Evolutionary conservation across 352 stramenopile genomes (phyloP).

Genomic region (Pythium coloratum): DNA sequence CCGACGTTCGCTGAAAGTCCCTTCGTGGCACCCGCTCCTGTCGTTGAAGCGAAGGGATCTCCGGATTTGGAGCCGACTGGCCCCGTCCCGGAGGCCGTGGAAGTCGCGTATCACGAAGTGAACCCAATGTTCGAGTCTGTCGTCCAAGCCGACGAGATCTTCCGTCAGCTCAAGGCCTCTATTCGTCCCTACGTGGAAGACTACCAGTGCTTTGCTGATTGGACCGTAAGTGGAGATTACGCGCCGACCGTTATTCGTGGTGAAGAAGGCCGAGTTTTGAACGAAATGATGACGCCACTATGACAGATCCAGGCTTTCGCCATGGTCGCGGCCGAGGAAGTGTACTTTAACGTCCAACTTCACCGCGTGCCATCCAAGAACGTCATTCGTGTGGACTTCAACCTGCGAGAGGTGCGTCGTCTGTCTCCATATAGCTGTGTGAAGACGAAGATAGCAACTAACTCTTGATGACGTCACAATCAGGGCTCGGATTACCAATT

Average conservation of each 20-base stretch:
- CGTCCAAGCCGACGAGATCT: slow-evolving; percentile 44
- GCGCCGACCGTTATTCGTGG: slow-evolving; percentile 7
- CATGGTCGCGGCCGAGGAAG: slow-evolving; percentile 63
- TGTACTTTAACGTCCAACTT: slow-evolving; percentile 63
- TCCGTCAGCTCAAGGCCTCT: slow-evolving; percentile 47
- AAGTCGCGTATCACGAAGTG: slow-evolving; percentile 55
- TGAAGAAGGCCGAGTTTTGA: slow-evolving; percentile 24
- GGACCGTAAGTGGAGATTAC: slow-evolving; percentile 50
- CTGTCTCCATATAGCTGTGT: slow-evolving; percentile 22
- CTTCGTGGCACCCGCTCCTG: slow-evolving; percentile 2
- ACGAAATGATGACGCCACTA: slow-evolving; percentile 27
- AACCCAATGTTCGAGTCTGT: slow-evolving; percentile 78
- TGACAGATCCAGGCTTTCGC: slow-evolving; percentile 65
- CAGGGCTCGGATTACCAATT: slow-evolving; percentile 73
- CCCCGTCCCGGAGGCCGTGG: slow-evolving; percentile 50
- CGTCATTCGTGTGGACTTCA: slow-evolving; percentile 70
- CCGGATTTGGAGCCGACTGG: slow-evolving; percentile 40
- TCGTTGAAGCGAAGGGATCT: slow-evolving; percentile 29
- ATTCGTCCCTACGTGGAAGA: slow-evolving; percentile 50
- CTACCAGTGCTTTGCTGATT: slow-evolving; percentile 48
- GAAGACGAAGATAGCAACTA: background rate
- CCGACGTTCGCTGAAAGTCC: slow-evolving; percentile 17
- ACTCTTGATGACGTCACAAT: background rate
- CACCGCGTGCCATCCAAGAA: slow-evolving; percentile 49
- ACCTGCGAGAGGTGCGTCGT: slow-evolving; percentile 47